Evolutionary conservation across 2,329 filamentous ascomycete species (phyloP).

Genomic region (Aspergillus brasiliensis): DNA sequence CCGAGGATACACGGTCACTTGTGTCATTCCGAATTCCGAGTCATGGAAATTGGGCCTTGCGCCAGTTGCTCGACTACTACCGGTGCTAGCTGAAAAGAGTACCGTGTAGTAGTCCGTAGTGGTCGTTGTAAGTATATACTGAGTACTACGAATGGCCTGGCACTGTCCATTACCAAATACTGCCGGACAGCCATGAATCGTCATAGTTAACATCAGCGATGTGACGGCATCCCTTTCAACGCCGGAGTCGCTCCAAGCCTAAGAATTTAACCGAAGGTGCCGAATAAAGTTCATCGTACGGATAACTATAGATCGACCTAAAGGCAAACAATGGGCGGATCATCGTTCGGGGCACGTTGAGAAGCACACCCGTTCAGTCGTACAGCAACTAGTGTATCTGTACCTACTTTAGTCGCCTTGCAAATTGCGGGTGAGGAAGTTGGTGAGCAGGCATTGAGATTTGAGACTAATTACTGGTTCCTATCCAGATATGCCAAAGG

Average conservation of each 20-base stretch:
- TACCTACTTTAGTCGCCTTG: slow-evolving; percentile 3
- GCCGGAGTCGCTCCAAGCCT: background rate
- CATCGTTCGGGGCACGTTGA: slow-evolving; percentile 3
- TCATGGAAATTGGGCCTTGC: too few relatives aligned
- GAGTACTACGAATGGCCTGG: too few relatives aligned
- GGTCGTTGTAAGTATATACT: too few relatives aligned
- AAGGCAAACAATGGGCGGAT: background rate
- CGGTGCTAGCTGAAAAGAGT: too few relatives aligned
- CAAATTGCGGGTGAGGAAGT: background rate
- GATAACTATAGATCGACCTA: background rate
- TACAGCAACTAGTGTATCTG: background rate
- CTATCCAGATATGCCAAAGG: background rate
- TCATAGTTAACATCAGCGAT: too few relatives aligned
- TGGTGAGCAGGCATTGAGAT: background rate
- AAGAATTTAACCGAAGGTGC: background rate
- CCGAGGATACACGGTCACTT: background rate
- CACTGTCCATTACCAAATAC: too few relatives aligned
- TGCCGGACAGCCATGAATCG: too few relatives aligned
- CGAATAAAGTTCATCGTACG: background rate
- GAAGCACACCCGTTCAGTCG: background rate
- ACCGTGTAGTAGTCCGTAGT: too few relatives aligned
- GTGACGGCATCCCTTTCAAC: too few relatives aligned
- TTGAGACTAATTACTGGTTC: background rate
- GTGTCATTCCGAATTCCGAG: too few relatives aligned
- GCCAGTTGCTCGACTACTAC: too few relatives aligned